Evolutionary conservation across 148 eudicot genomes (phyloP).

Genomic region (Cornus suecica): DNA sequence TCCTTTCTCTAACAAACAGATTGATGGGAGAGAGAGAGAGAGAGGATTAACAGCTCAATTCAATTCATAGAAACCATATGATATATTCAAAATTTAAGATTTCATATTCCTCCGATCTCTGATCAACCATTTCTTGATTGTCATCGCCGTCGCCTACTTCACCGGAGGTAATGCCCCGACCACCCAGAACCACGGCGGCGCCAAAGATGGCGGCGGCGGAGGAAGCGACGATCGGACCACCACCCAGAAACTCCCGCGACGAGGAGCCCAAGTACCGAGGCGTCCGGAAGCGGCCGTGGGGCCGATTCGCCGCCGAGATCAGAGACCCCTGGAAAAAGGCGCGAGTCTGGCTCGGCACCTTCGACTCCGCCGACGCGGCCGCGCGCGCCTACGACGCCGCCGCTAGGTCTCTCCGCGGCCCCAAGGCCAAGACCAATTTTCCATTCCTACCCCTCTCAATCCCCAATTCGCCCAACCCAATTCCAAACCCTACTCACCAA

Average conservation of each 20-base stretch:
- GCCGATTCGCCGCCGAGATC: conserved; percentile 69
- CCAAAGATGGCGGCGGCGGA: conserved; percentile 6
- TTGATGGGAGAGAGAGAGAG: neutral
- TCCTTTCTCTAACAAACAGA: neutral
- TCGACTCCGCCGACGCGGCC: conserved; percentile 62
- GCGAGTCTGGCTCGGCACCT: conserved; percentile 71
- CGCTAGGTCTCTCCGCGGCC: conserved; percentile 58
- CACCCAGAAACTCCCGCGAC: conserved; percentile 15
- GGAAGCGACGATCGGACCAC: conserved; percentile 21
- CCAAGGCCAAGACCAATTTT: conserved; percentile 64
- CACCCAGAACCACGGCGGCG: conserved; percentile 10
- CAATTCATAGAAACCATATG: neutral
- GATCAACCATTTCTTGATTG: neutral
- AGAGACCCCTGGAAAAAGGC: conserved; percentile 65
- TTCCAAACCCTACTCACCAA: conserved; percentile 3
- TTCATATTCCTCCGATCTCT: conserved; percentile 5
- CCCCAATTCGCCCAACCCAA: neutral
- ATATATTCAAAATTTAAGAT: neutral
- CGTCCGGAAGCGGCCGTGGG: conserved; percentile 66
- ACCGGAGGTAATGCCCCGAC: conserved; percentile 5
- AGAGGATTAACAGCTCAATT: neutral
- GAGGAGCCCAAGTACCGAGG: conserved; percentile 43
- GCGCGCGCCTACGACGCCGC: conserved; percentile 71
- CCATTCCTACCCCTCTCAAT: conserved; percentile 14
- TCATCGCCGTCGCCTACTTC: neutral